These are phyloP conservation scores for Chaetomium cochliodes DNA, from an alignment of 495 filamentous ascomycete species.

Conservation along the genomic window DNA sequence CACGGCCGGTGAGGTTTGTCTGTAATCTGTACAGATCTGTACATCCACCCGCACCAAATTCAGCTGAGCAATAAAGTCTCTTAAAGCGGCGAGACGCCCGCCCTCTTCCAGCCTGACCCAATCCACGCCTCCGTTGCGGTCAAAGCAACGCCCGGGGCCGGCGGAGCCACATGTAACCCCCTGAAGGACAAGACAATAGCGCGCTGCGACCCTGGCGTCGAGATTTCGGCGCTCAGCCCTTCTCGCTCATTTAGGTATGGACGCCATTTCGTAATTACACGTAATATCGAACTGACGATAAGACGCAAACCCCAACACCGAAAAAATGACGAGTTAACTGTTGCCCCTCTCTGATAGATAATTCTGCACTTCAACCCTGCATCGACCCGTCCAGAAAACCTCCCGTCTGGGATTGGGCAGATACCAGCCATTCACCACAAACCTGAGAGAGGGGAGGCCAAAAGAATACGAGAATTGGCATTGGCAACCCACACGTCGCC, in stretches of 20 bases:
- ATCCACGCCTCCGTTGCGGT: conserved; percentile 8
- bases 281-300: neutral
- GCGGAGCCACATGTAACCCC: conserved; percentile 11
- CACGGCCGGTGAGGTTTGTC: too few relatives aligned
- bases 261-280: neutral
- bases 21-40: neutral
- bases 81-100: conserved; percentile 1
- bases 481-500: conserved; percentile 8
- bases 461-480: conserved; percentile 18
- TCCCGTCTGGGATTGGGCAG: neutral
- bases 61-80: conserved; percentile 5
- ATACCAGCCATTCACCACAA: neutral
- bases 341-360: neutral
- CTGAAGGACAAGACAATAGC: conserved; percentile 10
- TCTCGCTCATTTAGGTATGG: neutral
- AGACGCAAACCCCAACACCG: neutral
- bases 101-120: neutral
- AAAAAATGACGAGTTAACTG: neutral
- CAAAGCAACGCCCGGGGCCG: neutral
- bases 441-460: neutral
- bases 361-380: neutral
- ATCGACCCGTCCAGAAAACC: neutral
- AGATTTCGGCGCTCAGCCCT: neutral
- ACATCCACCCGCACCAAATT: neutral
- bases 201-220: conserved; percentile 2